These are phyloP conservation scores for Xylaria longipes DNA, from an alignment of 495 filamentous ascomycete genomes.

Conservation along the genomic window DNA sequence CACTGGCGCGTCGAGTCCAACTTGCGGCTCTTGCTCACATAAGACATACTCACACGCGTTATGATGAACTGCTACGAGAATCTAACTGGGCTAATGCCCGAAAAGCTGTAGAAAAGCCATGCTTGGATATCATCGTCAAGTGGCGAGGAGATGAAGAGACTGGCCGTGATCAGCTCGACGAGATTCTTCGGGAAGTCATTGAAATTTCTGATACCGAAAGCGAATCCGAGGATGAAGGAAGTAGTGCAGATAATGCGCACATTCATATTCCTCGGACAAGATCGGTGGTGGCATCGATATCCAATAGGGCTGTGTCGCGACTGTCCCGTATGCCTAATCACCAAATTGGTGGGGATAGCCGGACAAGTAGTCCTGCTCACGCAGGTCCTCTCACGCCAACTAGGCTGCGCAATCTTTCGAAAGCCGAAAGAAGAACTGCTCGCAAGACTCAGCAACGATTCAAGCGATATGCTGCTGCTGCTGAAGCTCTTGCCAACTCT, in stretches of 20 bases:
- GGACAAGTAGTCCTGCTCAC: slow-evolving; percentile 28
- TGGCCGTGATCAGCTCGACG: slow-evolving; percentile 74
- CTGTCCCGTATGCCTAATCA: slow-evolving; percentile 5
- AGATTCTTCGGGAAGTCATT: slow-evolving; percentile 81
- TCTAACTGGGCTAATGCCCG: slow-evolving; percentile 73
- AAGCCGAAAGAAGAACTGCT: slow-evolving; percentile 33
- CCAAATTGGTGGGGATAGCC: slow-evolving; percentile 24
- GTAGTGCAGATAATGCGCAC: slow-evolving; percentile 30
- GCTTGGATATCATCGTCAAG: slow-evolving; percentile 74
- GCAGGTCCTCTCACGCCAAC: slow-evolving; percentile 23
- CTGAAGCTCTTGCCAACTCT: slow-evolving; percentile 38
- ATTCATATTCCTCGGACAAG: slow-evolving; percentile 26
- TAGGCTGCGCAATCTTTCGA: slow-evolving; percentile 29
- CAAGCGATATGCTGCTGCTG: slow-evolving; percentile 43
- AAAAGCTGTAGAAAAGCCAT: slow-evolving; percentile 70
- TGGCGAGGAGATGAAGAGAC: slow-evolving; percentile 90
- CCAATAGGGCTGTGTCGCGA: slow-evolving; percentile 21
- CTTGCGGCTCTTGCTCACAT: slow-evolving; percentile 87
- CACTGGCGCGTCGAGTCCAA: slow-evolving; percentile 76
- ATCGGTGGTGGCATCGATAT: slow-evolving; percentile 30
- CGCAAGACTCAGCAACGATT: slow-evolving; percentile 40
- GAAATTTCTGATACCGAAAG: slow-evolving; percentile 83
- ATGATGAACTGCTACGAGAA: slow-evolving; percentile 75
- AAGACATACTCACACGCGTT: slow-evolving; percentile 83
- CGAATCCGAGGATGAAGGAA: slow-evolving; percentile 59